A percentile compares a stretch with the other conserved stretches of the same genome.
These are phyloP conservation scores for Sodiomyces alkalinus DNA, from an alignment of 2,329 filamentous ascomycete species.

Conservation along the genomic window DNA sequence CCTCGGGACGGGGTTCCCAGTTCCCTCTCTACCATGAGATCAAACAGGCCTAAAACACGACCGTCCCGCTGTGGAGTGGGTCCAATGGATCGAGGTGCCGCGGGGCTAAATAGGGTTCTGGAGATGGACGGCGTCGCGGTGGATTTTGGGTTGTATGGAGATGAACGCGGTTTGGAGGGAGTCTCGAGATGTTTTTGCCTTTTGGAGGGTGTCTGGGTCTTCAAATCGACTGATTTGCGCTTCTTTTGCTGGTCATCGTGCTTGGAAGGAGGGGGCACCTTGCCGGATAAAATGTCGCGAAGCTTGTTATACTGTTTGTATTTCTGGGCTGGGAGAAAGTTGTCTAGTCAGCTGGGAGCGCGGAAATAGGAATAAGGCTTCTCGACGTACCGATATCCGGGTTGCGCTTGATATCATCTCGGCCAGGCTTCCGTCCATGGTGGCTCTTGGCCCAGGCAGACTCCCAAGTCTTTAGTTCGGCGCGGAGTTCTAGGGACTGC, in stretches of 20 bases:
- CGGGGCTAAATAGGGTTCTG: slow-evolving; percentile 44
- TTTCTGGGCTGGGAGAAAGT: slow-evolving; percentile 44
- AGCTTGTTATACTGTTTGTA: slow-evolving; percentile 64
- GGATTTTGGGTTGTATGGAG: slow-evolving; percentile 23
- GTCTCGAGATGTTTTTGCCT: slow-evolving; percentile 30
- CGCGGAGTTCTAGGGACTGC: slow-evolving; percentile 40
- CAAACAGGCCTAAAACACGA: slow-evolving; percentile 62
- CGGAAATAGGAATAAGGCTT: neutral
- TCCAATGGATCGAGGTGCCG: slow-evolving; percentile 46
- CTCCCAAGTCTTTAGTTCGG: slow-evolving; percentile 62
- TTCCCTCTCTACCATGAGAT: slow-evolving; percentile 41
- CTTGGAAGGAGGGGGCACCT: slow-evolving; percentile 25
- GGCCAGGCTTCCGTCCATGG: slow-evolving; percentile 51
- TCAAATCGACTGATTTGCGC: slow-evolving; percentile 21
- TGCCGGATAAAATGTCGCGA: slow-evolving; percentile 42
- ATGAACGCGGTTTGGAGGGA: slow-evolving; percentile 22
- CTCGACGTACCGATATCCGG: slow-evolving; percentile 48
- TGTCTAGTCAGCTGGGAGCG: neutral
- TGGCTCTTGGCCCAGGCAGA: slow-evolving; percentile 47
- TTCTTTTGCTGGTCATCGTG: slow-evolving; percentile 21
- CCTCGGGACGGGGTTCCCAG: slow-evolving; percentile 33
- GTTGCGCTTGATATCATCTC: slow-evolving; percentile 64
- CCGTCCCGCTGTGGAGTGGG: slow-evolving; percentile 73
- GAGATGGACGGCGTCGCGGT: slow-evolving; percentile 40
- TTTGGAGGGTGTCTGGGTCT: slow-evolving; percentile 34